Conservation (phyloP, 805 yeast species). For the Kazachstania kunashirensis region DNA sequence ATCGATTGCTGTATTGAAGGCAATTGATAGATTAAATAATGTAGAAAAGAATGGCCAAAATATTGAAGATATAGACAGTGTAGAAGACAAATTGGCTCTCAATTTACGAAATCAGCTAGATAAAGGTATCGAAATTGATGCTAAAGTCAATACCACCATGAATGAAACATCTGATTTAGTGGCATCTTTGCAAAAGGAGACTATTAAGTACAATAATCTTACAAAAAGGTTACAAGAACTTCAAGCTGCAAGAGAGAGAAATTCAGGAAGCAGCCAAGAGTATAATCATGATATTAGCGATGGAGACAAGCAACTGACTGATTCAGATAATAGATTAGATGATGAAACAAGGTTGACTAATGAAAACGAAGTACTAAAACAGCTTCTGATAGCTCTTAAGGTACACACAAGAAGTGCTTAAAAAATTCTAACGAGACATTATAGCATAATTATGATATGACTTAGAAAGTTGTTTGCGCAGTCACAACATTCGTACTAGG, state of each 20-base stretch:
- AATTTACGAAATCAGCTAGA: conserved; percentile 12
- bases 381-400: conserved; percentile 16
- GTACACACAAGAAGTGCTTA: conserved; percentile 6
- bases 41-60: neutral
- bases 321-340: neutral
- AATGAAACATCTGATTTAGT: conserved; percentile 1
- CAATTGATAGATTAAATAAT: conserved; percentile 11
- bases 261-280: neutral
- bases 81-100: conserved; percentile 13
- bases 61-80: neutral
- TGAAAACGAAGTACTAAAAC: conserved; percentile 13
- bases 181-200: conserved; percentile 6
- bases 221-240: neutral
- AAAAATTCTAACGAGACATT: too few species aligned
- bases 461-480: too few species aligned
- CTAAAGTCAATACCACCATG: conserved; percentile 5
- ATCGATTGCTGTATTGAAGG: conserved; percentile 14
- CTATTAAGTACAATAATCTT: neutral
- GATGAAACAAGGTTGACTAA: conserved; percentile 1
- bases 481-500: too few species aligned
- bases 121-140: conserved; percentile 13
- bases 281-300: too few species aligned
- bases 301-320: too few species aligned
- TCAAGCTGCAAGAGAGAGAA: conserved; percentile 1
- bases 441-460: too few species aligned